Percentiles rank a stretch among this genome's conserved stretches.
These are phyloP conservation scores for Panaeolus cyanescens DNA, from an alignment of 768 basidiomycete genomes.

Conservation along the genomic window DNA sequence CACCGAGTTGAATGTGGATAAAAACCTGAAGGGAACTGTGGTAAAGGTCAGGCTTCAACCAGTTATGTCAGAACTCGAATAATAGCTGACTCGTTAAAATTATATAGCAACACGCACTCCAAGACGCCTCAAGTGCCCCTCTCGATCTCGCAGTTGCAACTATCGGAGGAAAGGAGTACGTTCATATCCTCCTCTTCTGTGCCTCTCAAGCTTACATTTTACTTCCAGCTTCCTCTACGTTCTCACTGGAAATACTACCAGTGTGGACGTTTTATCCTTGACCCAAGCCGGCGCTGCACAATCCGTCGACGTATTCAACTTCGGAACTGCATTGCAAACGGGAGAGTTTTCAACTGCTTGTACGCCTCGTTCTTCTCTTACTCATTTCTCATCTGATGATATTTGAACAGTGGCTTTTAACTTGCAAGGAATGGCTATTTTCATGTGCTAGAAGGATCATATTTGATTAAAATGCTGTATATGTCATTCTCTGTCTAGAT, in stretches of 20 bases:
- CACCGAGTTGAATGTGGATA: constrained; percentile 49
- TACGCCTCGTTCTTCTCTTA: no score
- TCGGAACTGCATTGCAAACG: constrained; percentile 15
- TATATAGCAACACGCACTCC: constrained; percentile 38
- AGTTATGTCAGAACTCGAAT: no score
- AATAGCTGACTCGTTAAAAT: no score
- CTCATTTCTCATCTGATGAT: not conserved
- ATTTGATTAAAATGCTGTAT: no score
- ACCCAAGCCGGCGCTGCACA: constrained; percentile 26
- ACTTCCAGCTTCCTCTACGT: constrained; percentile 27
- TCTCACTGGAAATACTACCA: constrained; percentile 26
- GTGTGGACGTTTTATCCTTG: constrained; percentile 27
- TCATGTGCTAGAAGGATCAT: no score
- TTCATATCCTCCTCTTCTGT: not conserved
- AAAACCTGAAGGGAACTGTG: constrained; percentile 43
- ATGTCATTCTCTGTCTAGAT: no score
- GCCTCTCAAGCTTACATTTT: not conserved
- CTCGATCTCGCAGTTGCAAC: constrained; percentile 43
- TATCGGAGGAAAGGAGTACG: constrained; percentile 38
- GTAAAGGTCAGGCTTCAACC: constrained; percentile 39
- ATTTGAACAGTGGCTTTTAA: not conserved
- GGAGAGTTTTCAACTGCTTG: not conserved
- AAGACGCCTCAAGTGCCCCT: constrained; percentile 34
- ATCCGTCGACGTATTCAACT: constrained; percentile 25
- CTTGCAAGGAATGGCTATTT: not conserved